Conservation (phyloP, 2,329 filamentous ascomycete species). For the Hypoxylon rubiginosum region DNA sequence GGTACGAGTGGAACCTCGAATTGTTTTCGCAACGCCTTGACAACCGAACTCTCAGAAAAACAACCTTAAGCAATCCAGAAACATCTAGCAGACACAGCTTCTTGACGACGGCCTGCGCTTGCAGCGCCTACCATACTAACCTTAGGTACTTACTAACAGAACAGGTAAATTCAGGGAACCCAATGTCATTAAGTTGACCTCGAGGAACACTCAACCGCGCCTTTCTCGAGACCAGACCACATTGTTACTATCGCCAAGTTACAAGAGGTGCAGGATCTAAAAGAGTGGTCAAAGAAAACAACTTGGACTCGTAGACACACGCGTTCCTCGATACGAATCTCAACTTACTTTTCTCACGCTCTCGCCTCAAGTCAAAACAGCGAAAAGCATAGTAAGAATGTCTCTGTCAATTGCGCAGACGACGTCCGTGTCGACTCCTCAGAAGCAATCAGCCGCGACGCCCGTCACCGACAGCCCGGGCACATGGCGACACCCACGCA, state of each 20-base stretch:
- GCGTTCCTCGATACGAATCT: slow-evolving; percentile 10
- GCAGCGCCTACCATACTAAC: slow-evolving; percentile 39
- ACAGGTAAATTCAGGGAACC: slow-evolving; percentile 21
- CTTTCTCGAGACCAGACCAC: neutral
- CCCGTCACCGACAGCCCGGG: slow-evolving; percentile 71
- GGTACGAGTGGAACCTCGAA: neutral
- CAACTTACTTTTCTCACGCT: neutral
- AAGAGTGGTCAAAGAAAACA: slow-evolving; percentile 16
- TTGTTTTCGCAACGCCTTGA: slow-evolving; percentile 37
- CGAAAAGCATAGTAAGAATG: slow-evolving; percentile 46
- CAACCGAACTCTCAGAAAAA: slow-evolving; percentile 40
- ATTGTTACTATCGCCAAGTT: slow-evolving; percentile 9
- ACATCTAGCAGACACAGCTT: slow-evolving; percentile 20
- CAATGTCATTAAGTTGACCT: slow-evolving; percentile 18
- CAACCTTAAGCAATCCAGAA: slow-evolving; percentile 34
- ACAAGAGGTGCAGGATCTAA: neutral
- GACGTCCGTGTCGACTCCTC: slow-evolving; percentile 57
- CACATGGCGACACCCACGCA: slow-evolving; percentile 89
- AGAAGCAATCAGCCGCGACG: slow-evolving; percentile 47
- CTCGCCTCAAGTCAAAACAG: slow-evolving; percentile 8
- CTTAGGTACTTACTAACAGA: slow-evolving; percentile 38
- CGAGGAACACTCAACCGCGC: slow-evolving; percentile 7
- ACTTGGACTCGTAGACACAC: neutral
- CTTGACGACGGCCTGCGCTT: slow-evolving; percentile 36
- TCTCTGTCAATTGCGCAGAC: slow-evolving; percentile 51